Percentiles rank a stretch among this genome's conserved stretches.
Evolutionary conservation across 2,329 filamentous ascomycete genomes (phyloP).

Genomic region (Verticillium nubilum): DNA sequence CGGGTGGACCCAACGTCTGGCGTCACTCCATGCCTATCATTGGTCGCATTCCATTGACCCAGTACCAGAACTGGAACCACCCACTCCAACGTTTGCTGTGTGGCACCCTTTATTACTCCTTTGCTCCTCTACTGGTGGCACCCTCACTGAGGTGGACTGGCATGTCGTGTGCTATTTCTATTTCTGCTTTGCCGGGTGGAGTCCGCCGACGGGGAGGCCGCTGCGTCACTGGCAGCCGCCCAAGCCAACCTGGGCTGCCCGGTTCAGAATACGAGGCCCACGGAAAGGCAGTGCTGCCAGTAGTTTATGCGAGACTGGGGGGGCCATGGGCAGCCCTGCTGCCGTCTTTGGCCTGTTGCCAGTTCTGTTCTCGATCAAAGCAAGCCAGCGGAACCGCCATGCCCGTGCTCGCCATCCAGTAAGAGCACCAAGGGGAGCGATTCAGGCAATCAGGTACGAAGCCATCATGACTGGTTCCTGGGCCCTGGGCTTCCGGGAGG

Average conservation of each 20-base stretch:
- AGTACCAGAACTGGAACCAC: neutral
- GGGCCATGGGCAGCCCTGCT: neutral
- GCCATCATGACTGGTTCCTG: neutral
- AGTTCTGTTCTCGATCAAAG: no score
- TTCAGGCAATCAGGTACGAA: neutral
- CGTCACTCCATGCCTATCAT: neutral
- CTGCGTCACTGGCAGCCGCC: neutral
- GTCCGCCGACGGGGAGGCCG: neutral
- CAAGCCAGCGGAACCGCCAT: neutral
- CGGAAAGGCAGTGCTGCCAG: neutral
- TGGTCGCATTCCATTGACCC: neutral
- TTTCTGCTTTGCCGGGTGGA: neutral
- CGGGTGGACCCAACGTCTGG: neutral
- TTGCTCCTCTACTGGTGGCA: no score
- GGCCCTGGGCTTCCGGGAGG: no score
- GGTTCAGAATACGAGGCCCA: neutral
- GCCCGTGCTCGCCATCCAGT: neutral
- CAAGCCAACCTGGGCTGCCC: neutral
- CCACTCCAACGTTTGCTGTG: neutral
- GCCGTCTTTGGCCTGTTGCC: neutral
- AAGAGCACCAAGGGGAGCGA: neutral
- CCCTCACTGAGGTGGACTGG: neutral
- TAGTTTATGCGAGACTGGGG: neutral
- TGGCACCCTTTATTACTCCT: no score
- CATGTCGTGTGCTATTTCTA: neutral